Percentiles rank a stretch among this genome's conserved stretches.
These are phyloP conservation scores for Malus orientalis DNA, from an alignment of 306 rosid genomes.

Conservation along the genomic window DNA sequence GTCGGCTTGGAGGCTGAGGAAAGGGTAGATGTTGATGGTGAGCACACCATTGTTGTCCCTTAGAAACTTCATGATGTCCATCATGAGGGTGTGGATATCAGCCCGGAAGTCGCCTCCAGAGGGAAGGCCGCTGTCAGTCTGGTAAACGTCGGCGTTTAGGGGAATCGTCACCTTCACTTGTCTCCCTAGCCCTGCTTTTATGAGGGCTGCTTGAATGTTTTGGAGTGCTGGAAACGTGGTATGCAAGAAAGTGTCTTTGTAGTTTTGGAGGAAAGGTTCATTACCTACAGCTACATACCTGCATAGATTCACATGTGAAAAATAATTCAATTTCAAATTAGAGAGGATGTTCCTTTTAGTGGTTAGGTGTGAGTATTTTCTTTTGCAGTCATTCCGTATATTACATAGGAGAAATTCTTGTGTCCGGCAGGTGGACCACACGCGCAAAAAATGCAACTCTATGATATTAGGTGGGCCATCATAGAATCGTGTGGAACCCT, in stretches of 20 bases:
- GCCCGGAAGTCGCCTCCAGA: constrained; percentile 81
- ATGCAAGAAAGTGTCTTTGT: constrained; percentile 48
- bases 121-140: constrained; percentile 57
- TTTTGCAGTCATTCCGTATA: no score
- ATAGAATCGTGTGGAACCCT: background rate
- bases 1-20: constrained; percentile 89
- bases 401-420: no score
- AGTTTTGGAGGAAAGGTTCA: constrained; percentile 75
- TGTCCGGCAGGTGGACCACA: background rate
- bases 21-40: constrained; percentile 87
- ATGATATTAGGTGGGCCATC: background rate
- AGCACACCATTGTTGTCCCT: constrained; percentile 50
- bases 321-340: background rate
- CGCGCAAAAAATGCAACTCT: background rate
- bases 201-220: constrained; percentile 86
- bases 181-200: constrained; percentile 75
- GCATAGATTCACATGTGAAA: background rate
- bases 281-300: constrained; percentile 87
- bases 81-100: constrained; percentile 55
- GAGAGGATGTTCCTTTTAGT: no score
- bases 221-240: constrained; percentile 77
- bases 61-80: constrained; percentile 63
- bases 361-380: no score
- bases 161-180: constrained; percentile 90
- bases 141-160: constrained; percentile 84